A percentile compares a stretch with the other conserved stretches of the same genome.
phyloP scores from a whole-genome alignment of 768 basidiomycete species.

The Tylopilus rubrobrunneus region DNA sequence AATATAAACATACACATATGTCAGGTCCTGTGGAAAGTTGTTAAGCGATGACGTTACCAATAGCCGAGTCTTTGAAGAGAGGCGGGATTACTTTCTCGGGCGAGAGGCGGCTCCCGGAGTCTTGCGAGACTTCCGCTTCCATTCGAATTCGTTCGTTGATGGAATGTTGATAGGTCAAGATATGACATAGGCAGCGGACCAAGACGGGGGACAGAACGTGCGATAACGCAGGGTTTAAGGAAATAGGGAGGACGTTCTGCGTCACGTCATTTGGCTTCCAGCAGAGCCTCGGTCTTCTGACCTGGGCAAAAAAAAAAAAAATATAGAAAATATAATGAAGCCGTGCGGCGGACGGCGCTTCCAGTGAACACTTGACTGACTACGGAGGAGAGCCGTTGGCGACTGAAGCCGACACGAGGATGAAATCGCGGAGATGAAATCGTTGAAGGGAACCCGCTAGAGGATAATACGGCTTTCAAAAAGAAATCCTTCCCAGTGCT shows the following conservation, averaged over 20 bases:
- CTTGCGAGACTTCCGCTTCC: conserved; percentile 1
- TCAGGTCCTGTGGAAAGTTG: neutral
- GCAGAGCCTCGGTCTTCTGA: too few relatives aligned
- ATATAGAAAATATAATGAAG: neutral
- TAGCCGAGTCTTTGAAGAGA: neutral
- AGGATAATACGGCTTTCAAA: neutral
- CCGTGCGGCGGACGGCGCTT: neutral
- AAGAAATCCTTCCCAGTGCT: too few relatives aligned
- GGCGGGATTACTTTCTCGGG: conserved; percentile 1
- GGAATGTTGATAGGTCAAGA: neutral
- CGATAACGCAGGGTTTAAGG: neutral
- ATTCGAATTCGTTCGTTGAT: neutral
- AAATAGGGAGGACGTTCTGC: neutral
- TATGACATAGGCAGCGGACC: neutral
- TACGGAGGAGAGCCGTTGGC: neutral
- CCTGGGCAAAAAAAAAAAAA: too few relatives aligned
- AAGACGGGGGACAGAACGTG: neutral
- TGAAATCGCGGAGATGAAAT: conserved; percentile 4
- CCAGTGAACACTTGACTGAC: neutral
- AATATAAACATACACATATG: neutral
- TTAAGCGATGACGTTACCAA: neutral
- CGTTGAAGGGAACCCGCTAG: neutral
- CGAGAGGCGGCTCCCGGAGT: conserved; percentile 2
- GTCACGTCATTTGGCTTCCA: neutral
- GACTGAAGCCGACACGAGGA: neutral